Percentiles rank a stretch among this genome's conserved stretches.
phyloP scores from a whole-genome alignment of 2,329 filamentous ascomycete genomes.

The Sporothrix euskadiensis region DNA sequence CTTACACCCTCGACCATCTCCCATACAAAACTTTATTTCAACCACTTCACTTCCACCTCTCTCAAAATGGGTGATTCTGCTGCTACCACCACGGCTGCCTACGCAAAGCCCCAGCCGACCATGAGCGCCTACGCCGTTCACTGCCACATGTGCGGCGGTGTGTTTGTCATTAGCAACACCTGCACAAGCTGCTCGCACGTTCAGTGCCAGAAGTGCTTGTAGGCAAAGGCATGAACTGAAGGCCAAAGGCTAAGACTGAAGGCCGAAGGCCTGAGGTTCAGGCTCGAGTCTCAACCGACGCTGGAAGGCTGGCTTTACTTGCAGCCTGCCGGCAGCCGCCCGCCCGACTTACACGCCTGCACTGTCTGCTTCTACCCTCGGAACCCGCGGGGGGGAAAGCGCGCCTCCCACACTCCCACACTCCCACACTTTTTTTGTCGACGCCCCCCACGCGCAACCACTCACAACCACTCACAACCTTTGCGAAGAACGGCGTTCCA shows the following conservation, averaged over 20 bases:
- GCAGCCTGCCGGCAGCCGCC: neutral
- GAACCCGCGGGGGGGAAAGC: constrained; percentile 5
- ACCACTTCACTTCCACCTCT: neutral
- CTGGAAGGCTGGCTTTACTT: too few relatives aligned
- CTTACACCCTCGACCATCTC: neutral
- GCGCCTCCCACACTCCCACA: neutral
- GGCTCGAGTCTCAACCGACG: too few relatives aligned
- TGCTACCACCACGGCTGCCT: neutral
- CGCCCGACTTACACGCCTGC: neutral
- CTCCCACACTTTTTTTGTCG: too few relatives aligned
- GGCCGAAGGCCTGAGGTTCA: neutral
- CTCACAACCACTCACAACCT: neutral
- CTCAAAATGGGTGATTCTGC: constrained; percentile 14
- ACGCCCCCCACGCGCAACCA: constrained; percentile 12
- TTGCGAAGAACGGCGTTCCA: neutral
- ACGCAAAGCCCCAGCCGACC: constrained; percentile 16
- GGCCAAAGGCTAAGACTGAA: neutral
- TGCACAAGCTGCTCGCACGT: constrained; percentile 54
- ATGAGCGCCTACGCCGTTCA: constrained; percentile 47
- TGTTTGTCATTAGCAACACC: constrained; percentile 59
- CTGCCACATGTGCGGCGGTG: constrained; percentile 57
- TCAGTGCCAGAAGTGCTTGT: constrained; percentile 52
- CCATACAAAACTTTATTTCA: neutral
- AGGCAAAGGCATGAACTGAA: neutral
- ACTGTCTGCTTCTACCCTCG: neutral